Evolutionary conservation across 805 yeast species (phyloP), one percentile per base, ranked within the genome.

Genomic region (Pichia occidentalis): DNA sequence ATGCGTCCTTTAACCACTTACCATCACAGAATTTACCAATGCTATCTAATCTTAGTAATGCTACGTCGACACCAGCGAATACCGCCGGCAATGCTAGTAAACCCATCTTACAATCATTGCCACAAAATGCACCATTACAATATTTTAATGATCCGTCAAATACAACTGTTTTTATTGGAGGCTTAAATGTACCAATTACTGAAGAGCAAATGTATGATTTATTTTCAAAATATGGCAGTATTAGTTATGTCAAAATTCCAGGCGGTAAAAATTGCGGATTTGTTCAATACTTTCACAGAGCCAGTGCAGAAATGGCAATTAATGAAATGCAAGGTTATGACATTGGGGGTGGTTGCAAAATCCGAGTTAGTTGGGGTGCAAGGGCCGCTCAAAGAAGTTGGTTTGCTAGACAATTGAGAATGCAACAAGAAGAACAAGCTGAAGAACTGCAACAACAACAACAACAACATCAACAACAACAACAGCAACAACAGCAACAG

Each of bases 241-340:
- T 85, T 44, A 79, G 78, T 18, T 85, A 82, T 51, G 84, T 81
- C 33, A 82, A 82, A 54, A 79, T 83, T 36, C 94, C 94, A 5
- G 73, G 77, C 5, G 90, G 85, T 10, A 80, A 79, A 46, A 59
- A 59, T 44, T 85, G 95, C 61, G 95, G 95, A 1, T 86, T 88
- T 62, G 86, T 87, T 37, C 94, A 85, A 59, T 87, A 73, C 56
- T 73, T 77, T 28, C 75, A 80, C 37, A 68, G 95, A 40, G 75
- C 77, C 30, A 77, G 85, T 48, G 96, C 96, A 2, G 96, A 88
- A 60, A 70, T 70, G 38, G 95, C 96, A 9, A 83, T 87, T 45
- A 68, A 75, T 24, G 82, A 80, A 46, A 82, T 87, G 94, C 95
- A 87, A 61, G 95, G 95, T 8, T 85, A 77, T 55, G 85, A 86